Evolutionary conservation across 169 alveolate genomes (phyloP).

Genomic region (Cardiosporidium cionae): DNA sequence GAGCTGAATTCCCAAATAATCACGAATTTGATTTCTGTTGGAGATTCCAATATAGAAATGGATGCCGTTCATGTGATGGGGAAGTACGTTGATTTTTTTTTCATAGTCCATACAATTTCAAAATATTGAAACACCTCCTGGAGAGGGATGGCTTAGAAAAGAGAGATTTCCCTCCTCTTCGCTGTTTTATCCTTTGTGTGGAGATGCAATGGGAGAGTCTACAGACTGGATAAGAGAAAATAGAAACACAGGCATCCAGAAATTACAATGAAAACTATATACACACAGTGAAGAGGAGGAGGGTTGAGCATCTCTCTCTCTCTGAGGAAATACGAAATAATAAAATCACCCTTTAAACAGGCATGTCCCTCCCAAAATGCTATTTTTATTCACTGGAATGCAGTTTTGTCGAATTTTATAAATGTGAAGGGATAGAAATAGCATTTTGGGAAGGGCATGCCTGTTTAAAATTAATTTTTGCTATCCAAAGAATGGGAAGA

Average conservation of each 20-base stretch:
- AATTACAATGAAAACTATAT: not conserved
- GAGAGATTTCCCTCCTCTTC: not conserved
- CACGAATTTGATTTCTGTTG: constrained; percentile 82
- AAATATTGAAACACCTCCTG: not conserved
- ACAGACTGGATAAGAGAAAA: not conserved
- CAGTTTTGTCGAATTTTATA: no score
- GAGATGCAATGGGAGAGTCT: not conserved
- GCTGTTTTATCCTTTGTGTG: not conserved
- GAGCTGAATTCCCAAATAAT: constrained; percentile 68
- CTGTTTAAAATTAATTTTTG: no score
- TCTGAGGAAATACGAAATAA: no score
- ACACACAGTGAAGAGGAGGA: no score
- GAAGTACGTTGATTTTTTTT: constrained; percentile 3
- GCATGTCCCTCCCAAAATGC: no score
- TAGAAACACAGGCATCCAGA: not conserved
- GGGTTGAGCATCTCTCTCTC: no score
- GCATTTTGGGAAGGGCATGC: no score
- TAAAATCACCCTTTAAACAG: no score
- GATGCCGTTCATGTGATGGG: constrained; percentile 89
- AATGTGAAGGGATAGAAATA: no score
- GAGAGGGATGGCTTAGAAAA: not conserved
- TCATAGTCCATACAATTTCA: not conserved
- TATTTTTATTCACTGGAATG: no score
- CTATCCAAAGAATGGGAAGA: no score
- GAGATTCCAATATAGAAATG: constrained; percentile 87